phyloP scores from a whole-genome alignment of 768 basidiomycete species.

The Naganishia onofrii region DNA sequence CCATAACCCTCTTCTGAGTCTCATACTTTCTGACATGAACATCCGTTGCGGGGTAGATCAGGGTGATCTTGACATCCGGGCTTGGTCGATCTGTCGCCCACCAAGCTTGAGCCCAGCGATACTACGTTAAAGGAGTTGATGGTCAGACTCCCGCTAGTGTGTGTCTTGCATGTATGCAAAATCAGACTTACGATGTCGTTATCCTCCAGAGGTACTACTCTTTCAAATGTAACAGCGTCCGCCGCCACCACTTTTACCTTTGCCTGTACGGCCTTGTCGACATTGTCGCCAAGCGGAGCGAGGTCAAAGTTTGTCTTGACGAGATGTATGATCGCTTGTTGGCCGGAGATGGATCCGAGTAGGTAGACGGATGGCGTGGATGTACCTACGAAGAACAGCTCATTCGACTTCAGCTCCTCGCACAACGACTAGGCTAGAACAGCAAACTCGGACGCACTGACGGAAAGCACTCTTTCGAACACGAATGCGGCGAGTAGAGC shows the following conservation, averaged over 20 bases:
- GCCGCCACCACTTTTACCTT: slow-evolving; percentile 69
- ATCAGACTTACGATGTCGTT: slow-evolving; percentile 65
- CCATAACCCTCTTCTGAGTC: slow-evolving; percentile 66
- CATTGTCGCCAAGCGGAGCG: slow-evolving; percentile 26
- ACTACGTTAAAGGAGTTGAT: slow-evolving; percentile 56
- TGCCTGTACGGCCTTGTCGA: slow-evolving; percentile 41
- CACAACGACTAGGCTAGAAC: too few species aligned
- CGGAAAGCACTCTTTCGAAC: slow-evolving; percentile 20
- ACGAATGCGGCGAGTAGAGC: slow-evolving; percentile 4
- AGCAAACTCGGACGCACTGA: background rate
- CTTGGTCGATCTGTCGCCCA: slow-evolving; percentile 52
- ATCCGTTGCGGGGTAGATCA: slow-evolving; percentile 85
- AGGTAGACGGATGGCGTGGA: slow-evolving; percentile 61
- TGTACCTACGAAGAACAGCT: background rate
- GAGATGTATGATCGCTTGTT: slow-evolving; percentile 38
- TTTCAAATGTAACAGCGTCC: slow-evolving; percentile 55
- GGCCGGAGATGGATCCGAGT: slow-evolving; percentile 63
- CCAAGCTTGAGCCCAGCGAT: slow-evolving; percentile 77
- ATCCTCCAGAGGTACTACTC: slow-evolving; percentile 58
- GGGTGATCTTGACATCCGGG: slow-evolving; percentile 76
- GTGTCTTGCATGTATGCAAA: background rate
- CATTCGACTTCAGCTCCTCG: too few species aligned
- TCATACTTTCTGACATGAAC: slow-evolving; percentile 88
- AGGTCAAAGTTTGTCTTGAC: slow-evolving; percentile 41
- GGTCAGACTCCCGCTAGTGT: background rate